Conservation (phyloP, 495 filamentous ascomycete genomes). For the Aspergillus ostianus region DNA sequence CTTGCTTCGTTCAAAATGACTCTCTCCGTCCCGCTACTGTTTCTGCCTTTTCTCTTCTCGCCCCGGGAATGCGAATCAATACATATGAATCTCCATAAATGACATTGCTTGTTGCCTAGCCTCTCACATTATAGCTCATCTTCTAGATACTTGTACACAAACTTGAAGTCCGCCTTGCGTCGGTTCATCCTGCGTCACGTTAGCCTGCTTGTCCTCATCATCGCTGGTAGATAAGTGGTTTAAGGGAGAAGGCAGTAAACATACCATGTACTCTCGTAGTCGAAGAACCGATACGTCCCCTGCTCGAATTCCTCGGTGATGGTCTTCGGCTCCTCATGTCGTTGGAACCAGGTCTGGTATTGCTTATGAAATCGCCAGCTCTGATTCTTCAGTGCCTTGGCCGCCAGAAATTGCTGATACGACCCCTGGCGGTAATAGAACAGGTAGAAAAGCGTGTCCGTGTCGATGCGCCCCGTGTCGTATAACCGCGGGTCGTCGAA, state of each 20-base stretch:
- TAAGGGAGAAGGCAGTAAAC: constrained; percentile 27
- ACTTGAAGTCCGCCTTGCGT: constrained; percentile 96
- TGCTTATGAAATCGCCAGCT: constrained; percentile 99
- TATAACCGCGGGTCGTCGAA: constrained; percentile 90
- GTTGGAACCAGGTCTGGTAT: constrained; percentile 99
- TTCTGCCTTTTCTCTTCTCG: background rate
- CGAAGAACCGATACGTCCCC: constrained; percentile 97
- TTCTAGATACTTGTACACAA: constrained; percentile 94
- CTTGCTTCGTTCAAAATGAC: background rate
- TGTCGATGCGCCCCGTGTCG: constrained; percentile 71
- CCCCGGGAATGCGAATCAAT: background rate
- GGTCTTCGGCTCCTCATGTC: constrained; percentile 95
- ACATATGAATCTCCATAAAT: constrained; percentile 3
- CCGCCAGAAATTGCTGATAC: constrained; percentile 94
- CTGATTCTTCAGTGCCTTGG: constrained; percentile 91
- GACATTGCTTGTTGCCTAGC: constrained; percentile 1
- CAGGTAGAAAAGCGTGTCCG: constrained; percentile 96
- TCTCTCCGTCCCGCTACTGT: background rate
- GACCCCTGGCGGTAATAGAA: constrained; percentile 98
- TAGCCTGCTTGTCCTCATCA: background rate
- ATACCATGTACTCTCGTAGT: constrained; percentile 99
- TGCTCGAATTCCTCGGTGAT: constrained; percentile 99
- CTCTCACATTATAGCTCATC: constrained; percentile 67
- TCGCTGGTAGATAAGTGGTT: constrained; percentile 1
- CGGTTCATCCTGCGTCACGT: constrained; percentile 85